These are phyloP conservation scores for Arachis monticola DNA, from an alignment of 331 rosid species.

Conservation along the genomic window DNA sequence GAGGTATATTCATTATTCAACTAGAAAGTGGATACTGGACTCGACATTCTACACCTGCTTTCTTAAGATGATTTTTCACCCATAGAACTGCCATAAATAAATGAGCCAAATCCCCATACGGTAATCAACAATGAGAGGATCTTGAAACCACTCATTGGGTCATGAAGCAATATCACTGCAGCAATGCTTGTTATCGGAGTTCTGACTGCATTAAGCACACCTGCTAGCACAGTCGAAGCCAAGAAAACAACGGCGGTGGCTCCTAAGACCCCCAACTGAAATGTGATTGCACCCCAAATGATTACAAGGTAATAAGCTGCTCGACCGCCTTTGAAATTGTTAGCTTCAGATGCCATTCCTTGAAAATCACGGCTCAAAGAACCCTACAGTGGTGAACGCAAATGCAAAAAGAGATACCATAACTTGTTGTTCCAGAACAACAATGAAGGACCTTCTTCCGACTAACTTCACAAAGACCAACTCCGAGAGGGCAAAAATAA, in stretches of 20 bases:
- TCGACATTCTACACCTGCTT: background rate
- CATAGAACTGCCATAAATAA: constrained; percentile 73
- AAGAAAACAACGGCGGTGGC: constrained; percentile 80
- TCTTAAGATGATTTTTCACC: constrained; percentile 33
- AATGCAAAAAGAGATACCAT: constrained; percentile 82
- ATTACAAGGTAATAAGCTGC: constrained; percentile 69
- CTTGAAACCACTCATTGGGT: constrained; percentile 93
- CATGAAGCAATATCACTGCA: constrained; percentile 76
- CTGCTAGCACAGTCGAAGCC: constrained; percentile 73
- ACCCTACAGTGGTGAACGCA: constrained; percentile 72
- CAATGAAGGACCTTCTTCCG: constrained; percentile 76
- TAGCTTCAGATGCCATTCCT: constrained; percentile 66
- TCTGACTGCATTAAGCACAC: constrained; percentile 83
- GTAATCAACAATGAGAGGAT: constrained; percentile 79
- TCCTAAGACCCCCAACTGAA: constrained; percentile 76
- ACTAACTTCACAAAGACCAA: constrained; percentile 69
- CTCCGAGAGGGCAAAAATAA: constrained; percentile 89
- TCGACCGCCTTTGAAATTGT: constrained; percentile 66
- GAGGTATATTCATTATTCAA: background rate
- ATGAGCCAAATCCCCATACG: constrained; percentile 86
- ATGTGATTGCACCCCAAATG: constrained; percentile 72
- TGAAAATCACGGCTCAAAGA: constrained; percentile 59
- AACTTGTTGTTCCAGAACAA: constrained; percentile 90
- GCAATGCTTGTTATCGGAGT: constrained; percentile 90
- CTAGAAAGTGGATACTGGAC: background rate